Percentiles rank a stretch among this genome's conserved stretches.
phyloP scores from a whole-genome alignment of 176 grass and related monocot genomes.

The Oryza glumipatula region DNA sequence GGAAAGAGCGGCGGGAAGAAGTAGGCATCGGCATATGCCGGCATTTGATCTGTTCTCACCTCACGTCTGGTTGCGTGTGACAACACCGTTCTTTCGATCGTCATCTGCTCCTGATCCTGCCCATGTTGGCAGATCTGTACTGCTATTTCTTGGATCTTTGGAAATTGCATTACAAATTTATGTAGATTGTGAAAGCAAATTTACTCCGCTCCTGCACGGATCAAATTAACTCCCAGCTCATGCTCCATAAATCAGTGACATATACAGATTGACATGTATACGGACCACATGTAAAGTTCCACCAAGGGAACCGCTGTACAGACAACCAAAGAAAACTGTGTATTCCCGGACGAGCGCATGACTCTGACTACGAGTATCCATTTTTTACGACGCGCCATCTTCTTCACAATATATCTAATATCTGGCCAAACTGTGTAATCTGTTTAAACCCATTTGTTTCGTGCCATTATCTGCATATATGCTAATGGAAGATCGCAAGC shows the following conservation, averaged over 20 bases:
- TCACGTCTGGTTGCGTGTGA: neutral
- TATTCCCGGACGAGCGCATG: neutral
- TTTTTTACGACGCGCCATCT: conserved; percentile 12
- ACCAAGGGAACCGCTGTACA: neutral
- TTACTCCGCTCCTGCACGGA: neutral
- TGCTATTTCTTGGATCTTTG: neutral
- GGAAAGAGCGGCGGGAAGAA: conserved; percentile 36
- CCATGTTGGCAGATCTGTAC: neutral
- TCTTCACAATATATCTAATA: neutral
- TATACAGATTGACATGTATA: neutral
- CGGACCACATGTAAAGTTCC: neutral
- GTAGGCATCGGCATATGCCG: neutral
- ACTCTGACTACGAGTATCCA: neutral
- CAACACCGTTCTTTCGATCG: neutral
- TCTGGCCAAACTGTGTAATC: conserved; percentile 1
- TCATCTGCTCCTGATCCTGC: neutral
- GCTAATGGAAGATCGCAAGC: neutral
- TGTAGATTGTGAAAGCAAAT: neutral
- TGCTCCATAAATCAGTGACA: neutral
- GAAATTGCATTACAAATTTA: neutral
- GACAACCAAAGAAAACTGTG: no score
- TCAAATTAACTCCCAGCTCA: neutral
- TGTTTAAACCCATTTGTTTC: neutral
- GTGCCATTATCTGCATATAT: neutral
- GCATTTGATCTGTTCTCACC: neutral